Base-by-base conservation (phyloP, 441 rosid species). In the Melastoma candidum region DNA sequence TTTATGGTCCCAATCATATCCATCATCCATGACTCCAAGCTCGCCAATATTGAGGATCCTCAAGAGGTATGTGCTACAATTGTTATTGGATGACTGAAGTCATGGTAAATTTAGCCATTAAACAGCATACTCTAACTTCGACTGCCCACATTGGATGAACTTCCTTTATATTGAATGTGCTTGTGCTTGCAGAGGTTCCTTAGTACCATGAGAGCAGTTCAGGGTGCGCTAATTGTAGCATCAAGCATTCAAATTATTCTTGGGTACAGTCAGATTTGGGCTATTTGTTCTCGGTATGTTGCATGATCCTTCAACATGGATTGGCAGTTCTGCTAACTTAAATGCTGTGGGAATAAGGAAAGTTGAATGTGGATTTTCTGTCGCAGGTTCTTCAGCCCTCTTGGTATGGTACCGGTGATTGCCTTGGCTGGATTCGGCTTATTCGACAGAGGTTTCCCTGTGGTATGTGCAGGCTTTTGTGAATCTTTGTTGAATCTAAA, bases 261-360 rank as follows among this genome's bases (percentile, higher is more conserved):
- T 48, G 99, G 97, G 49, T 94, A 80, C 70, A 94, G 99, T 73
- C 99, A 90, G 55, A 62, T 94, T 69, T 90, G 99, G 97, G 97
- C 83, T 48, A 87, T 94, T 32, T 87, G 89, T 74, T 83, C 99
- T 73, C 84, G 99, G 99, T 94, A 75, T 41, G 51, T 1, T 25
- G 10, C 47, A 57, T 59, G 56, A 51, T 41, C 51, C 48, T 26
- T 44, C 46, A 54, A 41, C 57, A 26, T 14, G 8, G 12, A 32
- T 10, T 17, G 5, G 6, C 41, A 17, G 24, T 41, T 51, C 27
- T 46, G 43, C 52, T 47, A 53, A 48, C 48, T 48, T 29, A 29
- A 29, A 29, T 29, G 3, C 36, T 32, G 50, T 41, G 22, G 27
- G 12, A 32, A 39, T 27, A 46, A 59, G 43, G 57, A 49, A 5